Percentiles rank a stretch among this genome's conserved stretches.
Evolutionary conservation across 805 yeast genomes (phyloP).

Genomic region (Torulaspora delbrueckii): DNA sequence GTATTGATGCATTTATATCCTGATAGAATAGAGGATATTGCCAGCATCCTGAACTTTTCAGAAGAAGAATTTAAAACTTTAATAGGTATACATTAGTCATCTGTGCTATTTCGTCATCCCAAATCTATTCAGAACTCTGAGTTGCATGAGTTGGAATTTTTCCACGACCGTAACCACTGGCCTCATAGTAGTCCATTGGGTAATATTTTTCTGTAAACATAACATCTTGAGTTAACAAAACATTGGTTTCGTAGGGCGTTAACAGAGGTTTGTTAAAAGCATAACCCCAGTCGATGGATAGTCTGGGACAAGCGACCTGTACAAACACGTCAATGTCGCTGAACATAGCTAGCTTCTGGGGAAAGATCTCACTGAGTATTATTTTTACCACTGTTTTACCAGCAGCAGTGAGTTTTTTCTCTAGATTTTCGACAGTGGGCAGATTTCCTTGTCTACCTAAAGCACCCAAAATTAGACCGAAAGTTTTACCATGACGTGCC

Average conservation of each 20-base stretch:
- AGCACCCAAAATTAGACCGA: conserved; percentile 88
- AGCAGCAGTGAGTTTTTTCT: conserved; percentile 44
- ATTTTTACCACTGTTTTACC: conserved; percentile 76
- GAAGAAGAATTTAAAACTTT: conserved; percentile 57
- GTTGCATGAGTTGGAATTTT: conserved; percentile 47
- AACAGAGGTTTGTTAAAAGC: conserved; percentile 88
- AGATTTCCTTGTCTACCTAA: conserved; percentile 94
- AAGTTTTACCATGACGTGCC: conserved; percentile 55
- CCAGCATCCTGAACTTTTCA: conserved; percentile 26
- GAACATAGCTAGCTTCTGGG: conserved; percentile 85
- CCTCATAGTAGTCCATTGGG: conserved; percentile 94
- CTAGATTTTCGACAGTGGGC: conserved; percentile 64
- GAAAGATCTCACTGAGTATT: conserved; percentile 87
- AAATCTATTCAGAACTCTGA: neutral
- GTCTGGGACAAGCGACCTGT: conserved; percentile 95
- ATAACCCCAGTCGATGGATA: conserved; percentile 98
- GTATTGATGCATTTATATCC: conserved; percentile 36
- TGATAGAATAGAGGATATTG: conserved; percentile 24
- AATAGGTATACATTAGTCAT: conserved; percentile 56
- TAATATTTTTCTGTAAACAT: conserved; percentile 62
- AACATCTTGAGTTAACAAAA: conserved; percentile 67
- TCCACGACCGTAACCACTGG: conserved; percentile 91
- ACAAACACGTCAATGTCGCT: conserved; percentile 92
- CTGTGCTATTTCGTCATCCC: neutral
- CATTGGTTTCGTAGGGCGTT: conserved; percentile 96